These are phyloP conservation scores for Teunomyces panamensis DNA, from an alignment of 805 yeast genomes.

Conservation along the genomic window DNA sequence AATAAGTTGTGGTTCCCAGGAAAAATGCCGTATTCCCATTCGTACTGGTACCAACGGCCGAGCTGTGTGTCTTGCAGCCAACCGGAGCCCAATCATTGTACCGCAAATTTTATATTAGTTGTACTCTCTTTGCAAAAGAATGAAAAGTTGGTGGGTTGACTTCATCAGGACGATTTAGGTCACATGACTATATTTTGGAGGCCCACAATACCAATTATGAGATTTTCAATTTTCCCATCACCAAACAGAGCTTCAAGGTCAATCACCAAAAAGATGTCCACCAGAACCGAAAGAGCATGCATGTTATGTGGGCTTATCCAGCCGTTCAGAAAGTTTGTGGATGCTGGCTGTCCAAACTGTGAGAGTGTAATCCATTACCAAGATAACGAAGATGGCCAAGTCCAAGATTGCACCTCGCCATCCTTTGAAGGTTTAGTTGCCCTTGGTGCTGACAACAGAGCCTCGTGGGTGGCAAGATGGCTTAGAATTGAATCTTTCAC, in stretches of 20 bases:
- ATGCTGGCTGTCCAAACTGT: slow-evolving; percentile 94
- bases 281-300: slow-evolving; percentile 86
- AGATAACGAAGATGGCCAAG: slow-evolving; percentile 78
- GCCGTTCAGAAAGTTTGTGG: slow-evolving; percentile 66
- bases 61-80: background rate
- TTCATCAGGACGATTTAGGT: background rate
- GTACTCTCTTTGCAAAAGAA: background rate
- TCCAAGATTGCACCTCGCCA: slow-evolving; percentile 92
- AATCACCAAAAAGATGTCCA: slow-evolving; percentile 33
- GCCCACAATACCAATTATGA: background rate
- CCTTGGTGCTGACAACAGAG: slow-evolving; percentile 70
- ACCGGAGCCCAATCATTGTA: background rate
- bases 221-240: background rate
- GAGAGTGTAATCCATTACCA: slow-evolving; percentile 77
- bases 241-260: background rate
- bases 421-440: slow-evolving; percentile 95
- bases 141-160: background rate
- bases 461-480: slow-evolving; percentile 97
- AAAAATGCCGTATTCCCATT: slow-evolving; percentile 16
- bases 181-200: background rate
- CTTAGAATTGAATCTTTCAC: slow-evolving; percentile 82
- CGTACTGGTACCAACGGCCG: background rate
- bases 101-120: background rate
- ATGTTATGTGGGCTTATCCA: slow-evolving; percentile 95
- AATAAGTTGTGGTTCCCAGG: slow-evolving; percentile 31